A percentile compares a stretch with the other conserved stretches of the same genome.
Evolutionary conservation across 2,329 filamentous ascomycete species (phyloP).

Genomic region (Zymoseptoria passerinii): DNA sequence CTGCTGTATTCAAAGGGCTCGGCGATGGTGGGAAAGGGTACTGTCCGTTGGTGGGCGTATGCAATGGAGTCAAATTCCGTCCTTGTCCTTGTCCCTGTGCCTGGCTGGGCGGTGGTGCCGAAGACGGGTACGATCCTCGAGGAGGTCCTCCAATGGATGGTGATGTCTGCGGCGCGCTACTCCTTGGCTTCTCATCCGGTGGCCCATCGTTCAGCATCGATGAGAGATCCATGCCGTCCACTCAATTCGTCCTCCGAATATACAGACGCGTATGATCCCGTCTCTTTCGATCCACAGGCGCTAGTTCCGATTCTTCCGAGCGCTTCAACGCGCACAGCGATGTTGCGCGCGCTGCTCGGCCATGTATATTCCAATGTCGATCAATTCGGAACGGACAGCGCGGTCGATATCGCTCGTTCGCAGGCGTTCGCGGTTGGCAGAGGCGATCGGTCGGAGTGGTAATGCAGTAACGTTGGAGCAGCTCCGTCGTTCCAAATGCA

Average conservation of each 20-base stretch:
- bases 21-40: constrained; percentile 22
- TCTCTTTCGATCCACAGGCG: neutral
- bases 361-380: neutral
- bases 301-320: neutral
- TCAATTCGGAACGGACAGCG: neutral
- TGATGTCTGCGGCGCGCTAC: constrained; percentile 10
- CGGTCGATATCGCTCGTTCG: neutral
- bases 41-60: constrained; percentile 12
- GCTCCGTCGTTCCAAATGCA: neutral
- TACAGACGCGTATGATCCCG: neutral
- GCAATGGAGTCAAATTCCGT: constrained; percentile 22
- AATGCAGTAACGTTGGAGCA: neutral
- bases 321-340: neutral
- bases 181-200: constrained; percentile 19
- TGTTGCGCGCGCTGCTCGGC: neutral
- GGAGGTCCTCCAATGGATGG: constrained; percentile 5
- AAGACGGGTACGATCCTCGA: constrained; percentile 6
- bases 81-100: constrained; percentile 15
- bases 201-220: constrained; percentile 27
- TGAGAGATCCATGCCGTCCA: constrained; percentile 25
- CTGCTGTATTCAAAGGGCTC: constrained; percentile 22
- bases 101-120: constrained; percentile 13
- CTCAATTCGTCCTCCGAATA: neutral
- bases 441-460: neutral
- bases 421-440: neutral